Evolutionary conservation across 1,139 yeast genomes (phyloP), one percentile per base, ranked within the genome.

Genomic region (Debaryomyces psychrophilus): DNA sequence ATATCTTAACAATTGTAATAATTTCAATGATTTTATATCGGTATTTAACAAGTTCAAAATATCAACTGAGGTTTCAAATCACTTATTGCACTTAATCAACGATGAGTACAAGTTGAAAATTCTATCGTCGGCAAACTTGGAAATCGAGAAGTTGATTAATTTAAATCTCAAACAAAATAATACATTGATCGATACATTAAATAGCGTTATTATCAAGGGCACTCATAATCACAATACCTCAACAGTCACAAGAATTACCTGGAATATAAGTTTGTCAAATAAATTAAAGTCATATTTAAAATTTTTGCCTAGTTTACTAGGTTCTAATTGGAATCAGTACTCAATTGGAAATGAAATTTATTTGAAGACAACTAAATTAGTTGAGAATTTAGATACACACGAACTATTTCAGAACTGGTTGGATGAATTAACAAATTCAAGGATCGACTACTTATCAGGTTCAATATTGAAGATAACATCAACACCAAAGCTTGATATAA

Each of bases 321-420:
- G 97, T 0, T 59, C 70, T 11, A 86, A 84, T 26, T 92, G 97
- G 97, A 71, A 69, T 42, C 74, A 80, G 37, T 88, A 85, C 55
- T 82, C 92, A 0, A 84, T 85, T 42, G 97, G 97, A 0, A 78
- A 75, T 44, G 80, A 77, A 51, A 77, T 92, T 1, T 71, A 76
- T 12, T 62, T 72, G 1, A 88, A 82, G 48, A 73, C 82, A 12
- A 57, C 61, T 1, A 64, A 69, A 1, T 69, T 87, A 39, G 58
- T 72, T 14, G 65, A 71, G 18, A 77, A 73, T 40, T 65, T 83
- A 9, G 71, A 83, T 44, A 63, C 82, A 0, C 65, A 73, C 5
- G 58, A 48, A 0, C 54, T 77, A 0, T 79, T 76, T 50, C 65
- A 69, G 0, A 58, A 62, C 2, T 88, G 95, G 93, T 46, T 76